These are phyloP conservation scores for Neurospora sp. DNA, from an alignment of 495 filamentous ascomycete genomes.

Conservation along the genomic window DNA sequence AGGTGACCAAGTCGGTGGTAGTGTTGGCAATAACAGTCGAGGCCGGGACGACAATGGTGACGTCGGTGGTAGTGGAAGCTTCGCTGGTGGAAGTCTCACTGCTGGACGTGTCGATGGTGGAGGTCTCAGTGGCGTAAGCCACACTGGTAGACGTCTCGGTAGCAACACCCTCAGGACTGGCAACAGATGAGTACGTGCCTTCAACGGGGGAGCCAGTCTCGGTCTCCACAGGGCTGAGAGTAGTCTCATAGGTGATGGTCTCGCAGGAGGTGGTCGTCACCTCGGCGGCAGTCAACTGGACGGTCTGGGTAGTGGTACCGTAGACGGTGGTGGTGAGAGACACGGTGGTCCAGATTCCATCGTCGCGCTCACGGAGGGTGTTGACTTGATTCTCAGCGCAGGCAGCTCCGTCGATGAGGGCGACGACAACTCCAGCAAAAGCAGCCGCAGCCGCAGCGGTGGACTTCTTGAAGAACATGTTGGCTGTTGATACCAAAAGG, in stretches of 20 bases:
- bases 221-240: not conserved
- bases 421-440: not conserved
- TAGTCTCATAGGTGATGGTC: not conserved
- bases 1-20: not conserved
- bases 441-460: not conserved
- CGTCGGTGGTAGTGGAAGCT: not conserved
- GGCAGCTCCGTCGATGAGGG: not conserved
- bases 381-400: not conserved
- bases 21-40: not conserved
- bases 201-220: not conserved
- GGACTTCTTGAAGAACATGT: not conserved
- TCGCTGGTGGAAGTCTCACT: not conserved
- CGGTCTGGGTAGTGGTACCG: not conserved
- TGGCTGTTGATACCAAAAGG: not conserved
- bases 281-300: not conserved
- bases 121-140: not conserved
- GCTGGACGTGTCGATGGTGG: not conserved
- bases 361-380: not conserved
- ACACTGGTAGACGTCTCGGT: not conserved
- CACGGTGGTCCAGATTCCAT: not conserved
- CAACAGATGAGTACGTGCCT: not conserved
- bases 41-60: not conserved
- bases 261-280: not conserved
- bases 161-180: not conserved
- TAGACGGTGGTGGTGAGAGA: not conserved